These are phyloP conservation scores for Lotmaria passim DNA, from an alignment of 208 protist genomes.

Conservation along the genomic window DNA sequence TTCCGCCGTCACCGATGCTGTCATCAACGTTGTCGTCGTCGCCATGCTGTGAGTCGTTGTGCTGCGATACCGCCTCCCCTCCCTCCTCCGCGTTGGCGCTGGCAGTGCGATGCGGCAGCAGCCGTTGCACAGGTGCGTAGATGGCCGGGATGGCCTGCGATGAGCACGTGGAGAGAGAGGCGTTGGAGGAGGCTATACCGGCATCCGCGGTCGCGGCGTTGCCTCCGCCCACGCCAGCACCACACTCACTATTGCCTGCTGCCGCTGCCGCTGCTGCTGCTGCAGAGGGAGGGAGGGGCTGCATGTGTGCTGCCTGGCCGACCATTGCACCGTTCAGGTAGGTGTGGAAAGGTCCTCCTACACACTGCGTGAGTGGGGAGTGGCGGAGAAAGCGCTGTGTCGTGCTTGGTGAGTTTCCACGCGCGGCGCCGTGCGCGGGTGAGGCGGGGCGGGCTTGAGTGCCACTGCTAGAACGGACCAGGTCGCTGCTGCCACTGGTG, in stretches of 20 bases:
- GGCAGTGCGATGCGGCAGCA: slow-evolving; percentile 14
- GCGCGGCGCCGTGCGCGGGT: neutral
- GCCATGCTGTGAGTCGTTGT: neutral
- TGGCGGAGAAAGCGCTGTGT: slow-evolving; percentile 31
- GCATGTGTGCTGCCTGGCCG: slow-evolving; percentile 33
- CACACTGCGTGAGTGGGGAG: slow-evolving; percentile 29
- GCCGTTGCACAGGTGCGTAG: slow-evolving; percentile 28
- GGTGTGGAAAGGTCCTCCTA: slow-evolving; percentile 25
- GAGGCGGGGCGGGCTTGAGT: slow-evolving; percentile 8
- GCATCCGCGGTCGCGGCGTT: neutral
- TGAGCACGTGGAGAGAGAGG: slow-evolving; percentile 14
- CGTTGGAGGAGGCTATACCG: neutral
- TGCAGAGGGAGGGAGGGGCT: slow-evolving; percentile 10
- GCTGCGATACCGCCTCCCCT: neutral
- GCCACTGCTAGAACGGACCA: neutral
- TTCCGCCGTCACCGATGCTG: too few species aligned
- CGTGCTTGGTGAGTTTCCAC: neutral
- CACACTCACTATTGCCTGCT: too few species aligned
- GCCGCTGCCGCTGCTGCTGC: neutral
- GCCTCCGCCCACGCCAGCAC: neutral
- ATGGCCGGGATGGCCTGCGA: slow-evolving; percentile 17
- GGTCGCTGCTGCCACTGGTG: slow-evolving; percentile 12
- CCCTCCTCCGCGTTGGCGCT: neutral
- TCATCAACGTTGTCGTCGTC: neutral
- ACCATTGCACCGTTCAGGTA: slow-evolving; percentile 35